These are phyloP conservation scores for Xylaria castorea DNA, from an alignment of 495 filamentous ascomycete species.

Conservation along the genomic window DNA sequence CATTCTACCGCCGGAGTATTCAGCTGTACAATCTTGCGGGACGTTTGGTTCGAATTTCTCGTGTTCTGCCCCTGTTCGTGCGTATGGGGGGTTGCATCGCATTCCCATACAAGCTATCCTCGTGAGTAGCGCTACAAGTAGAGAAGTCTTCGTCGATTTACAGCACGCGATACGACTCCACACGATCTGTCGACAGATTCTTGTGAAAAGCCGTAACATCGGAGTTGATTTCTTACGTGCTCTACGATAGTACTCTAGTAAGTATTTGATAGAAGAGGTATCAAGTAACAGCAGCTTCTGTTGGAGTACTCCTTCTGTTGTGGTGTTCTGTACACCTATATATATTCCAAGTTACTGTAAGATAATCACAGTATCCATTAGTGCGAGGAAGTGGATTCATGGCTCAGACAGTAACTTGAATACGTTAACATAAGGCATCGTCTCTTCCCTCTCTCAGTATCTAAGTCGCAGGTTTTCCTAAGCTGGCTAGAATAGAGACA, in stretches of 20 bases:
- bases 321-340: neutral
- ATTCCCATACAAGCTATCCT: neutral
- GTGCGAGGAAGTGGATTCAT: neutral
- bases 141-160: neutral
- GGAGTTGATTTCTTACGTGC: neutral
- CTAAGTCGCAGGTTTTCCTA: neutral
- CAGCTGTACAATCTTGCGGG: neutral
- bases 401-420: neutral
- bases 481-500: neutral
- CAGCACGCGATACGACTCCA: neutral
- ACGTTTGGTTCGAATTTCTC: conserved; percentile 2
- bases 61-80: conserved; percentile 20
- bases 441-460: neutral
- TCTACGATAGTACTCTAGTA: neutral
- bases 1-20: neutral
- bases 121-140: neutral
- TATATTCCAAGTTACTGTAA: neutral
- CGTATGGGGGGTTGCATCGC: conserved; percentile 14
- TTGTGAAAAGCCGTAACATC: neutral
- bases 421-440: neutral
- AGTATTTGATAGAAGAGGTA: neutral
- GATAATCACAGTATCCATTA: neutral
- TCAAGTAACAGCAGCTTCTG: neutral
- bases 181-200: neutral
- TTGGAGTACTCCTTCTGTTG: too few species aligned